These are phyloP conservation scores for Oryza punctata DNA, from an alignment of 176 grass and related monocot species.

Conservation along the genomic window DNA sequence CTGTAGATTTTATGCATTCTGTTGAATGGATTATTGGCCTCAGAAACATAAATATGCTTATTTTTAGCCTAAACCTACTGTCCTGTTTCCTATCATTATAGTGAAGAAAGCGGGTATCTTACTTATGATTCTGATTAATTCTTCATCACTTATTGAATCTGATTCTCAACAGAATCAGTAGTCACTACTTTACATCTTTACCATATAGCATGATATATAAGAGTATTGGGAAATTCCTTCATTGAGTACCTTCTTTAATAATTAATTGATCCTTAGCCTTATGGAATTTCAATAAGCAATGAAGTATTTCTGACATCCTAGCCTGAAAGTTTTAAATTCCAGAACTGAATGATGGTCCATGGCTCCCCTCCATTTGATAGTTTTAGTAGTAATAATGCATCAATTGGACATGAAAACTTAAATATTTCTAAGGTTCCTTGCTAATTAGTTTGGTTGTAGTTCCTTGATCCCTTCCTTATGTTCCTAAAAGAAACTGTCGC, in stretches of 20 bases:
- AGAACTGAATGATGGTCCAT: neutral
- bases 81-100: neutral
- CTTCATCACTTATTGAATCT: neutral
- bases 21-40: neutral
- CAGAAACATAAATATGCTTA: neutral
- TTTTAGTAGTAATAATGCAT: neutral
- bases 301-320: neutral
- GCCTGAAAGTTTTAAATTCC: neutral
- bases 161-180: neutral
- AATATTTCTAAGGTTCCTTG: neutral
- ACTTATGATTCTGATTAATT: neutral
- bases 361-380: neutral
- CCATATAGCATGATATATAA: neutral
- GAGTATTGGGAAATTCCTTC: neutral
- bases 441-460: neutral
- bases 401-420: neutral
- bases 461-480: neutral
- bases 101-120: neutral
- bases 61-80: neutral
- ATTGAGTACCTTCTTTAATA: neutral
- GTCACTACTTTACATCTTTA: neutral
- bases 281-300: neutral
- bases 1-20: neutral
- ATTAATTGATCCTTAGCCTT: neutral
- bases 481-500: neutral